Conservation (phyloP, 352 stramenopile species). For the Thraustotheca clavata region DNA sequence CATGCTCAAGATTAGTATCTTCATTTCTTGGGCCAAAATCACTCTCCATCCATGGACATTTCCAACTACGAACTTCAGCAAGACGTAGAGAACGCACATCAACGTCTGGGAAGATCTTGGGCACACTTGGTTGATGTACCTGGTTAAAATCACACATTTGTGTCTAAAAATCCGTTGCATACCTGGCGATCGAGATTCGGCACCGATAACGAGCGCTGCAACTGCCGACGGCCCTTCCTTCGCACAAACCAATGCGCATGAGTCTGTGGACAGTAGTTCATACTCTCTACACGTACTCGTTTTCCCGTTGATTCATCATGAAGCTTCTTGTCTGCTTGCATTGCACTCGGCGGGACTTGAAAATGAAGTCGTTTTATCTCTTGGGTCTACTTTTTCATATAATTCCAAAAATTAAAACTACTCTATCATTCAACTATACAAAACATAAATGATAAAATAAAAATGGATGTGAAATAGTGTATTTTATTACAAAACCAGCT, state of each 20-base stretch:
- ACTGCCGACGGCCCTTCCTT: not conserved
- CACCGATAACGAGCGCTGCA: not conserved
- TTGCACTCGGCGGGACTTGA: not conserved
- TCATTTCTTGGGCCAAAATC: too few relatives aligned
- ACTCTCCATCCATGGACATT: constrained; percentile 61
- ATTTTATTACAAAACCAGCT: not conserved
- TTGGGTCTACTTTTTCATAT: not conserved
- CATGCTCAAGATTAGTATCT: constrained; percentile 15
- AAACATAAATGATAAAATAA: not conserved
- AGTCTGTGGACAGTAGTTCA: not conserved
- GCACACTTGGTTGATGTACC: not conserved
- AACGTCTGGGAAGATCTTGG: constrained; percentile 72
- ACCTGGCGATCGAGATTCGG: constrained; percentile 20
- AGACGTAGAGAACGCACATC: constrained; percentile 71
- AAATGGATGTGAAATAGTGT: not conserved
- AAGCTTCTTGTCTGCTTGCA: not conserved
- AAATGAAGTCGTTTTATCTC: constrained; percentile 13
- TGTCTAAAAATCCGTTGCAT: not conserved
- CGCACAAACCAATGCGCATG: not conserved
- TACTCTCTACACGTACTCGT: constrained; percentile 1
- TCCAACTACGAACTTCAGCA: constrained; percentile 71
- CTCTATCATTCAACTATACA: not conserved
- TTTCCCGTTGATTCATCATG: not conserved
- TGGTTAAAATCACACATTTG: not conserved
- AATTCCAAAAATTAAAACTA: not conserved